Percentiles rank a stretch among this genome's conserved stretches.
Conservation (phyloP, 306 rosid species). For the Cicer pinnatifidum region DNA sequence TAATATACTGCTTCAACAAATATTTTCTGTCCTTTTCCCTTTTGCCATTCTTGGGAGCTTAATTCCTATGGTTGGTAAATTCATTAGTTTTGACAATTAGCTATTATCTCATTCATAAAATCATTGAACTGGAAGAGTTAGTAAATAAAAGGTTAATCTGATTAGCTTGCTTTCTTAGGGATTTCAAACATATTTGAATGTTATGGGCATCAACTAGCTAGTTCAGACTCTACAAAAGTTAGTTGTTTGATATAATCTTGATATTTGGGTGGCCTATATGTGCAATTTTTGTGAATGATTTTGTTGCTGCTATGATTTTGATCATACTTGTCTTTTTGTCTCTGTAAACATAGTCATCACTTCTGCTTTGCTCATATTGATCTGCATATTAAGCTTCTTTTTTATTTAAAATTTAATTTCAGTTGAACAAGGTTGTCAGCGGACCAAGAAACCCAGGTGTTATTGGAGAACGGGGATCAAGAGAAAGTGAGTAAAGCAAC, state of each 20-base stretch:
- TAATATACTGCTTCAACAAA: neutral
- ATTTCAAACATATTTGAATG: conserved; percentile 33
- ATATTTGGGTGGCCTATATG: conserved; percentile 5
- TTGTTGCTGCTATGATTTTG: conserved; percentile 20
- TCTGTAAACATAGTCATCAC: neutral
- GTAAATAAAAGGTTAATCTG: conserved; percentile 30
- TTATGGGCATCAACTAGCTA: conserved; percentile 28
- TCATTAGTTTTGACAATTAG: conserved; percentile 25
- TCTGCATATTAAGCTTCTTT: conserved; percentile 17
- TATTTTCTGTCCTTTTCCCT: conserved; percentile 18
- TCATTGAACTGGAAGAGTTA: neutral
- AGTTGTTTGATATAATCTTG: conserved; percentile 35
- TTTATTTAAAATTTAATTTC: conserved; percentile 36
- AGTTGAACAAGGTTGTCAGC: conserved; percentile 93
- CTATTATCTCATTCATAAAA: neutral
- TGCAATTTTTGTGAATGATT: conserved; percentile 22
- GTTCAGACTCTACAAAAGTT: conserved; percentile 17
- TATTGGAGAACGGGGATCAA: conserved; percentile 94
- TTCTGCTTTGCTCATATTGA: conserved; percentile 38
- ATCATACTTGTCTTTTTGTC: conserved; percentile 31
- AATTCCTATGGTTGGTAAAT: conserved; percentile 18
- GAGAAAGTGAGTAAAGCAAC: conserved; percentile 79
- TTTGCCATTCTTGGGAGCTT: conserved; percentile 17
- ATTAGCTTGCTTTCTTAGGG: conserved; percentile 34
- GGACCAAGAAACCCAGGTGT: conserved; percentile 93